Percentiles rank a stretch among this genome's conserved stretches.
Conservation (phyloP, 805 yeast species). For the Candida xyloterini region DNA sequence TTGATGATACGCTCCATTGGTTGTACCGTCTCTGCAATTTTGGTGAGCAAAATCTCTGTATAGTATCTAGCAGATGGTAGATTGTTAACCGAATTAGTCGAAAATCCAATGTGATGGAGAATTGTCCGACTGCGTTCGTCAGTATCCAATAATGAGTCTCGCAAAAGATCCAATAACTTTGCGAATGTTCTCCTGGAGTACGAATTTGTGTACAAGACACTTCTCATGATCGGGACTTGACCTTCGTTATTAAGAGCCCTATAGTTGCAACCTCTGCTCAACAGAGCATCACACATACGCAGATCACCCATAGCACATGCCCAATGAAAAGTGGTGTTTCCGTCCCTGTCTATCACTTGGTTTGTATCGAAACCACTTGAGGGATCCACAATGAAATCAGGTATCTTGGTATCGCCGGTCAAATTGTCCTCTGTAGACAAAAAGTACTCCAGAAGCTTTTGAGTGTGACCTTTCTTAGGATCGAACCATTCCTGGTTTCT, state of each 20-base stretch:
- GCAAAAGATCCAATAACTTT: conserved; percentile 68
- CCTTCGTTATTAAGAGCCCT: conserved; percentile 63
- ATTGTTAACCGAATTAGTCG: conserved; percentile 62
- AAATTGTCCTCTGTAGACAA: conserved; percentile 53
- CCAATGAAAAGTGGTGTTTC: conserved; percentile 95
- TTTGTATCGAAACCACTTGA: conserved; percentile 65
- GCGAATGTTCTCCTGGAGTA: conserved; percentile 79
- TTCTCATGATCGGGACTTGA: conserved; percentile 82
- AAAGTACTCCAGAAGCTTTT: conserved; percentile 50
- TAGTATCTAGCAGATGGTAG: conserved; percentile 82
- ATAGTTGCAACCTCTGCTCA: conserved; percentile 73
- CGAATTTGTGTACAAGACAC: conserved; percentile 85
- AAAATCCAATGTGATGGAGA: conserved; percentile 78
- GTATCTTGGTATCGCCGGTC: conserved; percentile 38
- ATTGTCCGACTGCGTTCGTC: conserved; percentile 76
- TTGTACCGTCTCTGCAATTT: conserved; percentile 57
- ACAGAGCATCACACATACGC: conserved; percentile 69
- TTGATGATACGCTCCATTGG: conserved; percentile 59
- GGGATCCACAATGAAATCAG: conserved; percentile 62
- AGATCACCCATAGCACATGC: conserved; percentile 93
- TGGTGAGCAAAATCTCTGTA: conserved; percentile 69
- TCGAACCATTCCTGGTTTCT: conserved; percentile 21
- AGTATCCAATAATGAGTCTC: conserved; percentile 71
- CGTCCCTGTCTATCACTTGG: conserved; percentile 88
- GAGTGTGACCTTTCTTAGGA: conserved; percentile 41